A percentile compares a stretch with the other conserved stretches of the same genome.
Evolutionary conservation across 805 yeast genomes (phyloP).

Genomic region (Pichia eremophila): DNA sequence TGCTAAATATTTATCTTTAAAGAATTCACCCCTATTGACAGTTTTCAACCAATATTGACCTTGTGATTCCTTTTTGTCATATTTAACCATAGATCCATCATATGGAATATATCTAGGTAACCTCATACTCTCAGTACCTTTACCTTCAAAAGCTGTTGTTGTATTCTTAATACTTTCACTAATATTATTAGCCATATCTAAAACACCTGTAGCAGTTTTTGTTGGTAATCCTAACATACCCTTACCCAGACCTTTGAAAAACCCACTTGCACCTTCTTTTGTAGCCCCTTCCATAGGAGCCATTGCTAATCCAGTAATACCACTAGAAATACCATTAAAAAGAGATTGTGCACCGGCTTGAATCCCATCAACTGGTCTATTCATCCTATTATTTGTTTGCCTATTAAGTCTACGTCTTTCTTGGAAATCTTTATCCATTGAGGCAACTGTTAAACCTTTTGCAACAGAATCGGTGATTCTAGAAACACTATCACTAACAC

Average conservation of each 20-base stretch:
- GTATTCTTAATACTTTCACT: constrained; percentile 92
- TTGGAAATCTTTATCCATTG: constrained; percentile 80
- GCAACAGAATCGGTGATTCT: constrained; percentile 91
- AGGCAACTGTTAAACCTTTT: constrained; percentile 84
- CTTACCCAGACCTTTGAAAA: constrained; percentile 86
- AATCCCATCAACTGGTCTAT: constrained; percentile 77
- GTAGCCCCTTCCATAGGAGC: constrained; percentile 88
- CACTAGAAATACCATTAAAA: constrained; percentile 78
- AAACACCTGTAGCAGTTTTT: constrained; percentile 89
- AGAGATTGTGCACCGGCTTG: constrained; percentile 83
- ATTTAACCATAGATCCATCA: constrained; percentile 69
- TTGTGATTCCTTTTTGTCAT: constrained; percentile 73
- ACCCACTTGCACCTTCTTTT: constrained; percentile 85
- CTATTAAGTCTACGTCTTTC: constrained; percentile 71
- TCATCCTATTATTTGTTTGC: constrained; percentile 61
- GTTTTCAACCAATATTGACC: constrained; percentile 90
- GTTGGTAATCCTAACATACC: constrained; percentile 96
- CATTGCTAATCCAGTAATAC: constrained; percentile 79
- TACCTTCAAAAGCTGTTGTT: constrained; percentile 80
- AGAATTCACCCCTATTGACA: constrained; percentile 70
- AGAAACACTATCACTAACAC: constrained; percentile 87
- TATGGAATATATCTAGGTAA: constrained; percentile 68
- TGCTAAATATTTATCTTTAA: constrained; percentile 70
- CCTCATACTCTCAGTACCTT: constrained; percentile 68
- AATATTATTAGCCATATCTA: constrained; percentile 85